phyloP scores from a whole-genome alignment of 768 basidiomycete genomes.

The Trametes punicea region DNA sequence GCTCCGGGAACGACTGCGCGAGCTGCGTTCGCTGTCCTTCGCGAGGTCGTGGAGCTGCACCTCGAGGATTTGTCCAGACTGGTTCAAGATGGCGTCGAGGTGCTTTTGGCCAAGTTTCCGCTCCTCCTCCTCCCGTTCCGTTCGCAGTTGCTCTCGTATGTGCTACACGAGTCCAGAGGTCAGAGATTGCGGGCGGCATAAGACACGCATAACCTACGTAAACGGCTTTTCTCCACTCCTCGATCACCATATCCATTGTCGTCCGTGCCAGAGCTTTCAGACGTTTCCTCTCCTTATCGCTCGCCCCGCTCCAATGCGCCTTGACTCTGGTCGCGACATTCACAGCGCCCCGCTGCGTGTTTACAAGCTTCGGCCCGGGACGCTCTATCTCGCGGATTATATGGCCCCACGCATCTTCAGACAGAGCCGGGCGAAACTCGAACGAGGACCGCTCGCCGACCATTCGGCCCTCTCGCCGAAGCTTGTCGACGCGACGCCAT shows the following conservation, averaged over 20 bases:
- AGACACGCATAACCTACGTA: constrained; percentile 49
- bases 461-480: constrained; percentile 47
- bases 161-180: constrained; percentile 42
- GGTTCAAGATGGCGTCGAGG: constrained; percentile 85
- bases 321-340: constrained; percentile 63
- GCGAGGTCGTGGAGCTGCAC: constrained; percentile 73
- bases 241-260: constrained; percentile 63
- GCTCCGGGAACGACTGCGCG: constrained; percentile 55
- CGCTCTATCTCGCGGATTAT: constrained; percentile 39
- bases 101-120: constrained; percentile 77
- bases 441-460: constrained; percentile 12
- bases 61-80: constrained; percentile 82
- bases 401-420: constrained; percentile 57
- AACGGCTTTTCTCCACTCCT: constrained; percentile 87
- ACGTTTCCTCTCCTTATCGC: constrained; percentile 67
- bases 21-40: constrained; percentile 33
- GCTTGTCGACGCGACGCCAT: constrained; percentile 39
- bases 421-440: constrained; percentile 7
- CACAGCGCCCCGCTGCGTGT: constrained; percentile 44
- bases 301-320: constrained; percentile 74
- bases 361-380: constrained; percentile 20
- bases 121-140: constrained; percentile 71
- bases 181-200: not conserved
- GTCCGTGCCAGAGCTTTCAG: constrained; percentile 65
- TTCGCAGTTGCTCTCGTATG: constrained; percentile 66